Percentiles rank a stretch among this genome's conserved stretches.
Evolutionary conservation across 371 early-diverging fungal genomes (phyloP).

Genomic region (Mucor indicus): DNA sequence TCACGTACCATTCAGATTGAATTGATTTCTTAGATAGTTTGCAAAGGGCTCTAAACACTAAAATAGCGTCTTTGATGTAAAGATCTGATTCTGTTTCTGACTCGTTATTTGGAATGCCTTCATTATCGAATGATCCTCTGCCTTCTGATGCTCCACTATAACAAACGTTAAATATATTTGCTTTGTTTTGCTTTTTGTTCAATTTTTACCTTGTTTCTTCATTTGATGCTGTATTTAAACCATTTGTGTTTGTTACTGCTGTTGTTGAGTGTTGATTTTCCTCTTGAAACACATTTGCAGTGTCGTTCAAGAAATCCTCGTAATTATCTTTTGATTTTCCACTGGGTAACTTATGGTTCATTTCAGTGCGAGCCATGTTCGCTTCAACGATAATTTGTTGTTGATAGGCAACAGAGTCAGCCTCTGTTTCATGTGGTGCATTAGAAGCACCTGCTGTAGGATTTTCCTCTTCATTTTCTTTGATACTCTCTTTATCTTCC

Average conservation of each 20-base stretch:
- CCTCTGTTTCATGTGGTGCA: conserved; percentile 7
- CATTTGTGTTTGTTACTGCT: too few species aligned
- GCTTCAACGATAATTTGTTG: conserved; percentile 51
- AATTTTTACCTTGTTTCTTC: not conserved
- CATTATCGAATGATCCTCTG: conserved; percentile 33
- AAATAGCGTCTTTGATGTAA: conserved; percentile 75
- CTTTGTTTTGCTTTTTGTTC: too few species aligned
- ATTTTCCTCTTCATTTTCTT: not conserved
- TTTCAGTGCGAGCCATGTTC: conserved; percentile 47
- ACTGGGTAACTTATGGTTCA: conserved; percentile 34
- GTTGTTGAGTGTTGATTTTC: conserved; percentile 11
- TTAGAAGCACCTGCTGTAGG: not conserved
- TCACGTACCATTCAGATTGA: conserved; percentile 46
- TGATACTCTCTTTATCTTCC: not conserved
- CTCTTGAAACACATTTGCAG: conserved; percentile 44
- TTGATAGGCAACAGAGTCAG: conserved; percentile 23
- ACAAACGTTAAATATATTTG: too few species aligned
- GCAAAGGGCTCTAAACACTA: conserved; percentile 90
- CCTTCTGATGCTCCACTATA: conserved; percentile 15
- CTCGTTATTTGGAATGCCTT: conserved; percentile 15
- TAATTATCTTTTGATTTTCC: conserved; percentile 41
- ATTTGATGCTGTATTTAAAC: not conserved
- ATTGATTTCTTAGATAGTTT: conserved; percentile 81
- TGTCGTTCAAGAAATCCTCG: conserved; percentile 45
- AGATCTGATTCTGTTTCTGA: conserved; percentile 45